Evolutionary conservation across 768 basidiomycete species (phyloP), one percentile per base, ranked within the genome.

Genomic region (Mycena kentingensis): DNA sequence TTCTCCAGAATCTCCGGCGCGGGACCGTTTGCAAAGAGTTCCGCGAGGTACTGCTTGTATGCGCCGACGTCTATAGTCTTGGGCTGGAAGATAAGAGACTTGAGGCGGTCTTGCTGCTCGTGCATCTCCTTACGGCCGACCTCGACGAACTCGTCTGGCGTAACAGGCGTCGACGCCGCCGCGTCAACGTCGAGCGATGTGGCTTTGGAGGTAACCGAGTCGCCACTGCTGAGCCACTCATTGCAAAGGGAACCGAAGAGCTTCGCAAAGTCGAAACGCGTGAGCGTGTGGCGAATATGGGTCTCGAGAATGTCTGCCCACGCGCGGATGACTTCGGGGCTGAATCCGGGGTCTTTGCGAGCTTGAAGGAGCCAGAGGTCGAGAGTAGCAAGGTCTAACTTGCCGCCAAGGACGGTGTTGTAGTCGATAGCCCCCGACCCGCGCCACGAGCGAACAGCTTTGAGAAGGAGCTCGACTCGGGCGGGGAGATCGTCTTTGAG

Each of bases 61-160:
- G 67, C 68, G 1, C 51, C 59, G 1, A 57, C 60, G 52, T 79
- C 71, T 18, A 76, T 62, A 0, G 51, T 39, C 15, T 68, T 63
- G 25, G 71, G 66, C 8, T 74, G 68, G 47, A 77, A 78, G 25
- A 78, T 70, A 51, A 77, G 68, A 2, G 72, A 71, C 11, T 62
- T 58, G 22, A 79, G 64, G 32, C 68, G 68, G 26, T 70, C 70
- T 60, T 69, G 68, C 58, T 77, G 75, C 38, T 55, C 55, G 22
- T 49, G 19, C 21, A 39, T 45, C 37, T 60, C 52, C 35, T 41
- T 52, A 26, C 31, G 48, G 11, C 48, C 48, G 16, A 46, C 27
- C 44, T 46, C 44, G 26, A 46, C 31, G 31, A 46, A 46, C 5
- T 28, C 44, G 12, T 42, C 41, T 8, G 41, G n/a, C n/a, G n/a